A percentile compares a stretch with the other conserved stretches of the same genome.
These are phyloP conservation scores for Torulaspora globosa DNA, from an alignment of 1,139 yeast genomes.

Conservation along the genomic window DNA sequence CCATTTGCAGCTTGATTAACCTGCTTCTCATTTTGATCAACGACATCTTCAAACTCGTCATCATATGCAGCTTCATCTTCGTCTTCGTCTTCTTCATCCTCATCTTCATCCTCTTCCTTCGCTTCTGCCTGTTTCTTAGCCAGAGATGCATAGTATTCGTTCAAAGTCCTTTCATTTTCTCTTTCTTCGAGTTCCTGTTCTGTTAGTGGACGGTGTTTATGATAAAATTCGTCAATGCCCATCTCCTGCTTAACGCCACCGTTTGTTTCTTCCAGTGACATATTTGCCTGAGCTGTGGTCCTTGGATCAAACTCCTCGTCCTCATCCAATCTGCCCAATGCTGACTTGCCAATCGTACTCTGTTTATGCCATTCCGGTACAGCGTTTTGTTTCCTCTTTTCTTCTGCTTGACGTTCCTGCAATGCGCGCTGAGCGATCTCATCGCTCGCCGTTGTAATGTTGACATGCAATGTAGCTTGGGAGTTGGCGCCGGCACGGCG, in stretches of 20 bases:
- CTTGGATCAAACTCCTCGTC: constrained; percentile 37
- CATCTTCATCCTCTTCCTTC: constrained; percentile 38
- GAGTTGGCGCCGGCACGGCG: constrained; percentile 42
- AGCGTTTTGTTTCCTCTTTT: constrained; percentile 87
- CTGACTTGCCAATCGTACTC: constrained; percentile 72
- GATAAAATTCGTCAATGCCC: constrained; percentile 16
- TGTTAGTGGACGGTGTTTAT: constrained; percentile 25
- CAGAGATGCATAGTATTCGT: constrained; percentile 55
- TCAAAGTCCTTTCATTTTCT: constrained; percentile 57
- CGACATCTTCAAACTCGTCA: constrained; percentile 37
- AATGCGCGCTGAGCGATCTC: constrained; percentile 68
- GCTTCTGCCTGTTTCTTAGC: constrained; percentile 52
- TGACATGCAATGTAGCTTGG: constrained; percentile 75
- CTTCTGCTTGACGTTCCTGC: constrained; percentile 62
- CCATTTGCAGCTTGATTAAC: neutral
- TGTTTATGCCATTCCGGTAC: constrained; percentile 94
- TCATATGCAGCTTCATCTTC: constrained; percentile 55
- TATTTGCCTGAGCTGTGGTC: constrained; percentile 24
- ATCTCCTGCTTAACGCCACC: constrained; percentile 14
- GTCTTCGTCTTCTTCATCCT: constrained; percentile 21
- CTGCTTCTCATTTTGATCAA: constrained; percentile 10
- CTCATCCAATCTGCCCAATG: constrained; percentile 51
- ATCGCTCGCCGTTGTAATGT: constrained; percentile 79
- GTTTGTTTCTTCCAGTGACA: constrained; percentile 21
- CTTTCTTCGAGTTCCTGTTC: constrained; percentile 43